Conservation (phyloP, 805 yeast species). For the Saccharomycopsis olivae region DNA sequence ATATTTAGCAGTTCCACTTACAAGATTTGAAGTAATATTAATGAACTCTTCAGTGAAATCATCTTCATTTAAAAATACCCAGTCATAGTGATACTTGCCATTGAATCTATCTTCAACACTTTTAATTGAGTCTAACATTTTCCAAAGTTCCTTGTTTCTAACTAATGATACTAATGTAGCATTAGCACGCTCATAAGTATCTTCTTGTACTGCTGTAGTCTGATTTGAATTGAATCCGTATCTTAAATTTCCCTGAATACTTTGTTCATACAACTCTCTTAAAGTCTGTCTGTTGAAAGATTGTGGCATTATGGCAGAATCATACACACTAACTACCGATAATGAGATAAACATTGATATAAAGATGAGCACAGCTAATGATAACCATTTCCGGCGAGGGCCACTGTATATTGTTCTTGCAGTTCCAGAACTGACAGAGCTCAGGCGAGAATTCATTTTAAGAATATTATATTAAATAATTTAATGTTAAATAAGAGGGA, state of each 20-base stretch:
- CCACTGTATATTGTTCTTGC: no score
- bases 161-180: constrained; percentile 78
- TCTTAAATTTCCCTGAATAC: no score
- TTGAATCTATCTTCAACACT: constrained; percentile 86
- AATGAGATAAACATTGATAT: no score
- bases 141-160: constrained; percentile 60
- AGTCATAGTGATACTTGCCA: constrained; percentile 68
- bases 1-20: constrained; percentile 34
- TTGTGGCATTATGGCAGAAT: not conserved
- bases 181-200: constrained; percentile 34
- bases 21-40: constrained; percentile 21
- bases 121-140: constrained; percentile 52
- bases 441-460: no score
- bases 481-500: no score
- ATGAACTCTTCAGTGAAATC: constrained; percentile 33
- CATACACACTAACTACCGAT: no score
- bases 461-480: no score
- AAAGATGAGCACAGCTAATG: no score
- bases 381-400: no score
- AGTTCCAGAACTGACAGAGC: no score
- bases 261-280: not conserved
- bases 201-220: not conserved
- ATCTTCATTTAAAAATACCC: constrained; percentile 61
- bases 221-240: not conserved
- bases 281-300: not conserved